Evolutionary conservation across 2,329 filamentous ascomycete genomes (phyloP).

Genomic region (Fusarium virguliforme): DNA sequence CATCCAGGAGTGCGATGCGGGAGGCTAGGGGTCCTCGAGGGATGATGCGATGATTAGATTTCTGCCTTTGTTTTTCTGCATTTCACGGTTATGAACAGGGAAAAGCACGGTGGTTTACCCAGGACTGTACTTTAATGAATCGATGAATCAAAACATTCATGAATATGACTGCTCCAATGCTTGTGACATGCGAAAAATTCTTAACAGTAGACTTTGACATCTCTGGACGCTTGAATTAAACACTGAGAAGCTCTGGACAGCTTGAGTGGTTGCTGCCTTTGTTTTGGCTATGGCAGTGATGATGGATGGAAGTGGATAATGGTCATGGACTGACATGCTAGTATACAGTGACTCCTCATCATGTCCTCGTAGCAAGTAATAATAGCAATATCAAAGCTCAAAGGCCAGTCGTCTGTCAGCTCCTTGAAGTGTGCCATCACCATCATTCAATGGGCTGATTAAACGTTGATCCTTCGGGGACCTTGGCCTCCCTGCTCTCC

Average conservation of each 20-base stretch:
- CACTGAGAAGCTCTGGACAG: too few species aligned
- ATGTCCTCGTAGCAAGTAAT: neutral
- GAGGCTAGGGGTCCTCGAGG: conserved; percentile 53
- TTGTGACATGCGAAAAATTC: too few species aligned
- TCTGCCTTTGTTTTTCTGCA: conserved; percentile 55
- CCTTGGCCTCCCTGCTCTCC: conserved; percentile 77
- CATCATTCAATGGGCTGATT: conserved; percentile 56
- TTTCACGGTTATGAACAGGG: conserved; percentile 60
- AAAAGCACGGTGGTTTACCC: conserved; percentile 59
- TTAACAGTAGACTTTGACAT: too few species aligned
- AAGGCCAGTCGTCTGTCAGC: neutral
- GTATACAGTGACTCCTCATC: neutral
- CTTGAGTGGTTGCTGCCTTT: too few species aligned
- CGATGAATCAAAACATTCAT: conserved; percentile 52
- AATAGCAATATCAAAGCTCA: neutral
- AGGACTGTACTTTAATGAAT: conserved; percentile 62
- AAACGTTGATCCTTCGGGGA: conserved; percentile 68
- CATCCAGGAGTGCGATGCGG: conserved; percentile 46
- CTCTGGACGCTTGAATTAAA: too few species aligned
- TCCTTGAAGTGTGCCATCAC: neutral
- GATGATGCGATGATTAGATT: conserved; percentile 59
- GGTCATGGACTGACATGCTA: neutral
- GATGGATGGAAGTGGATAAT: neutral
- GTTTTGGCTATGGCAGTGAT: neutral
- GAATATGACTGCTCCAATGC: conserved; percentile 19